Conservation (phyloP, 345 rosid species). For the Ceriops decandra region DNA sequence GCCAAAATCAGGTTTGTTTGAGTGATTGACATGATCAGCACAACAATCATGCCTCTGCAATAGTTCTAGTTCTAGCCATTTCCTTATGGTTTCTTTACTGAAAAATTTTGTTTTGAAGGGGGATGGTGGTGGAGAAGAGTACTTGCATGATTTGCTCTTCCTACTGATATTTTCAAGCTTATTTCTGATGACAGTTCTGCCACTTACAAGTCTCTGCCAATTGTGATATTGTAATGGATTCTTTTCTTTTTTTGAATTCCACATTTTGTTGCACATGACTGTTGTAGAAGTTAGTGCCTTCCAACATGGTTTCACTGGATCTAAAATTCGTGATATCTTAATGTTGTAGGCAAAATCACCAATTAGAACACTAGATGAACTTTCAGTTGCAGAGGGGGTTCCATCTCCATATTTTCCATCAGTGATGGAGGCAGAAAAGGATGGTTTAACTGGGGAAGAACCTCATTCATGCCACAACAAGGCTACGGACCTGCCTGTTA, state of each 20-base stretch:
- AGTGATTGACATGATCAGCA: too few relatives aligned
- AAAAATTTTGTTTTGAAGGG: too few relatives aligned
- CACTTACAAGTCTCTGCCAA: too few relatives aligned
- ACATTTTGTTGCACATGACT: not conserved
- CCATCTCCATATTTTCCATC: conserved; percentile 69
- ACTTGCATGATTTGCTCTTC: too few relatives aligned
- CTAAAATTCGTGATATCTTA: conserved; percentile 4
- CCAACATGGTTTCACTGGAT: not conserved
- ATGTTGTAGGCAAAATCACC: conserved; percentile 75
- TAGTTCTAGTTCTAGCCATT: too few relatives aligned
- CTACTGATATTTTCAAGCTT: too few relatives aligned
- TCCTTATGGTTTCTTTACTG: too few relatives aligned
- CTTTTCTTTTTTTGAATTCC: not conserved
- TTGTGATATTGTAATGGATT: too few relatives aligned
- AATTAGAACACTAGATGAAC: conserved; percentile 68
- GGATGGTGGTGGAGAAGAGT: too few relatives aligned
- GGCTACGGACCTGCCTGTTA: conserved; percentile 16
- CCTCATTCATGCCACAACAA: conserved; percentile 24
- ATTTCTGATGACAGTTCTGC: too few relatives aligned
- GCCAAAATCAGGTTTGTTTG: too few relatives aligned
- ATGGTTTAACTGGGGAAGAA: conserved; percentile 26
- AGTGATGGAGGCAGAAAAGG: conserved; percentile 35
- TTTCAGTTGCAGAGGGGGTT: conserved; percentile 58
- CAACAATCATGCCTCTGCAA: too few relatives aligned
- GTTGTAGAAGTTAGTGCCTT: not conserved